Evolutionary conservation across 805 yeast genomes (phyloP).

Genomic region (Metschnikowia noctiluminum): DNA sequence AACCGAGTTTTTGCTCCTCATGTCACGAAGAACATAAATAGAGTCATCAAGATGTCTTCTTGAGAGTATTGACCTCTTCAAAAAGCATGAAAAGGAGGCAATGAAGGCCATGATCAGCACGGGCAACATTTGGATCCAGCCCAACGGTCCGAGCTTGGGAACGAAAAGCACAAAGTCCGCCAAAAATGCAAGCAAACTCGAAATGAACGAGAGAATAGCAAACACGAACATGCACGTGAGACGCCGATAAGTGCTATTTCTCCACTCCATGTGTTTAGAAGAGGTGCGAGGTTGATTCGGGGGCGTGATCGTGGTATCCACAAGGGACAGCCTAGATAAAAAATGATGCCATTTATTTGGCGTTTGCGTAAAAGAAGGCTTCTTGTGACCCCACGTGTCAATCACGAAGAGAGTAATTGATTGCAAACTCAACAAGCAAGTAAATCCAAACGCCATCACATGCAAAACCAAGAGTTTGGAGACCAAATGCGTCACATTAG

Average conservation of each 20-base stretch:
- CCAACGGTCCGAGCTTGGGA: constrained; percentile 73
- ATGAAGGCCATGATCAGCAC: constrained; percentile 62
- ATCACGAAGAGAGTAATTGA: constrained; percentile 4
- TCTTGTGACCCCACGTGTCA: neutral
- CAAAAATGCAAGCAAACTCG: constrained; percentile 69
- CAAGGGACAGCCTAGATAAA: neutral
- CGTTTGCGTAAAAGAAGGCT: neutral
- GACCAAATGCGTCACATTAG: constrained; percentile 36
- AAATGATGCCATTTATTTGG: neutral
- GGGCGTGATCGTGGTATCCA: neutral
- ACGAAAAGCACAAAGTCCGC: constrained; percentile 79
- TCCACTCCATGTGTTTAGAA: neutral
- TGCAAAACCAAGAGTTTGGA: constrained; percentile 42
- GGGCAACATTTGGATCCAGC: constrained; percentile 78
- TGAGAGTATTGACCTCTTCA: constrained; percentile 63
- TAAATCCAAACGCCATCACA: constrained; percentile 35
- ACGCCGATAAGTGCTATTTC: constrained; percentile 3
- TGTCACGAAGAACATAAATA: constrained; percentile 4
- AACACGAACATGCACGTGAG: constrained; percentile 53
- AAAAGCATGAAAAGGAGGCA: constrained; percentile 65
- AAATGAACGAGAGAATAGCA: constrained; percentile 65
- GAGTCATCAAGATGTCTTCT: constrained; percentile 39
- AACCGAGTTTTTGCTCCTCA: constrained; percentile 9
- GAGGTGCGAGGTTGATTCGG: neutral
- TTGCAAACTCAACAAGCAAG: constrained; percentile 16